phyloP scores from a whole-genome alignment of 306 rosid species.

The Vicia faba region DNA sequence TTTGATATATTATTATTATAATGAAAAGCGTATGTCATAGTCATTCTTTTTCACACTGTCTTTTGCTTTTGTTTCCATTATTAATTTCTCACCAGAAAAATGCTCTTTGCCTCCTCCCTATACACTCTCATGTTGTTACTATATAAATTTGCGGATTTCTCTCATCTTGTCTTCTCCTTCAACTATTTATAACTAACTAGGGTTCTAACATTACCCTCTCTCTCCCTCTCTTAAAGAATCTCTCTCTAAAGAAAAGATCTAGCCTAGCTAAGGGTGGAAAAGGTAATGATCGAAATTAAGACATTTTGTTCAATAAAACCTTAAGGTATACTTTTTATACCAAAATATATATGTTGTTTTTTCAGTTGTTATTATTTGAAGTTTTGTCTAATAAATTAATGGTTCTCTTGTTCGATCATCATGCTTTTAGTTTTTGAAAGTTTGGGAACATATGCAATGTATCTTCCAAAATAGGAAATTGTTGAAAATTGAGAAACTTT shows the following conservation, averaged over 20 bases:
- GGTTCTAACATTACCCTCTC: slow-evolving; percentile 43
- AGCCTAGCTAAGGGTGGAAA: slow-evolving; percentile 23
- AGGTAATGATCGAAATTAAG: slow-evolving; percentile 43
- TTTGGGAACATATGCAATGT: slow-evolving; percentile 25
- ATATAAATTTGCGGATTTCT: slow-evolving; percentile 46
- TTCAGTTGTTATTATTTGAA: not conserved
- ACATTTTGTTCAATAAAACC: slow-evolving; percentile 25
- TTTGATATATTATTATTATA: slow-evolving; percentile 42
- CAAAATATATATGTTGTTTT: not conserved
- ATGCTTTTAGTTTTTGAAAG: slow-evolving; percentile 18
- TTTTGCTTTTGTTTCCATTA: slow-evolving; percentile 40
- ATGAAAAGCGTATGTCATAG: slow-evolving; percentile 37
- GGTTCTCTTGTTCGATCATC: slow-evolving; percentile 10
- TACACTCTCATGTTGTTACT: slow-evolving; percentile 46
- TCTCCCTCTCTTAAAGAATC: slow-evolving; percentile 10
- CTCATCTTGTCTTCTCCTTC: slow-evolving; percentile 46
- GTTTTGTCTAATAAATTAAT: slow-evolving; percentile 26
- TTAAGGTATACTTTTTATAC: not conserved
- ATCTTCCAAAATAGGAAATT: slow-evolving; percentile 14
- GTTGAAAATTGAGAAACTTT: slow-evolving; percentile 34
- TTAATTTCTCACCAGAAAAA: slow-evolving; percentile 39
- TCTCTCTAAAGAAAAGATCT: slow-evolving; percentile 35
- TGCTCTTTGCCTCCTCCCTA: slow-evolving; percentile 84
- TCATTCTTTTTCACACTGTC: slow-evolving; percentile 45
- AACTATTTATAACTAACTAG: slow-evolving; percentile 46